Evolutionary conservation across 1,139 yeast genomes (phyloP), one percentile per base, ranked within the genome.

Genomic region (Zygosaccharomyces pseudobailii): DNA sequence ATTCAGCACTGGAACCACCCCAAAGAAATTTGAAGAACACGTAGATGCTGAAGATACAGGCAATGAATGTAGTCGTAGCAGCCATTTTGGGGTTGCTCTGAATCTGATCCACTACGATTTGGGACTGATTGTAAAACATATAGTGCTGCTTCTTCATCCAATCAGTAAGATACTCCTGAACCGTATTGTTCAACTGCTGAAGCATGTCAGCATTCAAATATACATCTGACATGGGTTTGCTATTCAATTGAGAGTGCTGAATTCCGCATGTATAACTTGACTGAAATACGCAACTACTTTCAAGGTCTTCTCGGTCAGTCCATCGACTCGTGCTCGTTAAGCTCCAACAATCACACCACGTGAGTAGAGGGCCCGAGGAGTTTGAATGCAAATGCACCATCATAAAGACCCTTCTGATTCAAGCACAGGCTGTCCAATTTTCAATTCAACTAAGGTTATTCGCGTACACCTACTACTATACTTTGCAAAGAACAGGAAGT

Each of bases 171-270:
- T 55, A 56, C 24, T 37, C 63, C 42, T 61, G 63, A 6, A 60
- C 58, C 2, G 63, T 56, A 6, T 54, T 51, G 44, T 61, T 60
- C 52, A 59, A 44, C 37, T 59, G 63, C 27, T 57, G 55, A 32
- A 59, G 42, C 62, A 59, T 57, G 20, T 61, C 59, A 20, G 59
- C 46, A 46, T 54, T 58, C 41, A 59, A 41, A 37, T 55, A 53
- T 17, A 55, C 53, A 21, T 56, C 53, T 22, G 61, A 44, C 59
- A 56, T 57, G 33, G 33, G 17, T 13, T 13, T 9, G 17, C 19
- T n/a, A 30, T n/a, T 30, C 19, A n/a, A 30, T 28, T 23, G 13
- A 22, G 9, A 4, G 33, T 9, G 19, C 3, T 13, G 17, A 13
- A 13, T 13, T 13, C 17, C 17, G 17, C 17, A 13, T 1, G 17